Percentiles rank a stretch among this genome's conserved stretches.
phyloP scores from a whole-genome alignment of 2,329 filamentous ascomycete genomes.

The Microdochium paspali region DNA sequence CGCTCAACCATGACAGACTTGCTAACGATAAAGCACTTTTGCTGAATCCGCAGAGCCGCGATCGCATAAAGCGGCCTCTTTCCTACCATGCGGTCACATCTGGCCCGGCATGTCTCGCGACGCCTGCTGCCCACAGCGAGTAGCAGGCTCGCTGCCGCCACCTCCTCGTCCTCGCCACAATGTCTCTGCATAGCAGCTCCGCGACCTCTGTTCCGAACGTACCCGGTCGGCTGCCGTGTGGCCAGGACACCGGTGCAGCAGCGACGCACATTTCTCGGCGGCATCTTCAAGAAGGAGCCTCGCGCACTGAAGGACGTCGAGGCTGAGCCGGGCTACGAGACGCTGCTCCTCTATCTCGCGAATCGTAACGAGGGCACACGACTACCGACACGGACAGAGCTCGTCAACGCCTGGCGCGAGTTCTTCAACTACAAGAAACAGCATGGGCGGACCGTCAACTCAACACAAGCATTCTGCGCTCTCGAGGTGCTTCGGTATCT shows the following conservation, averaged over 20 bases:
- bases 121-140: slow-evolving; percentile 14
- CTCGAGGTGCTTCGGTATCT: slow-evolving; percentile 53
- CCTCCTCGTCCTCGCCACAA: slow-evolving; percentile 4
- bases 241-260: slow-evolving; percentile 17
- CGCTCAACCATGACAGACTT: neutral
- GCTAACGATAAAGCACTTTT: no score
- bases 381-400: slow-evolving; percentile 51
- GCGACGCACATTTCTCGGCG: slow-evolving; percentile 49
- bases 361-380: slow-evolving; percentile 54
- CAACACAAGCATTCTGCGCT: slow-evolving; percentile 56
- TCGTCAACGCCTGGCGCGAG: slow-evolving; percentile 53
- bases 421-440: slow-evolving; percentile 51
- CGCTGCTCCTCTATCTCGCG: slow-evolving; percentile 59
- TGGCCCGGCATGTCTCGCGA: slow-evolving; percentile 28
- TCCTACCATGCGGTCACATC: slow-evolving; percentile 24
- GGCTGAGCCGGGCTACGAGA: slow-evolving; percentile 61
- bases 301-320: slow-evolving; percentile 51
- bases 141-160: slow-evolving; percentile 9
- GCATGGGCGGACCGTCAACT: slow-evolving; percentile 43
- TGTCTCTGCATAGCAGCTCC: slow-evolving; percentile 5
- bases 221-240: slow-evolving; percentile 16
- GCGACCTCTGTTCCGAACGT: slow-evolving; percentile 16
- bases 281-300: slow-evolving; percentile 48
- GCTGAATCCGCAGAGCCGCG: neutral
- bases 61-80: neutral